Conservation (phyloP, 2,329 filamentous ascomycete genomes). For the Fusarium napiforme region DNA sequence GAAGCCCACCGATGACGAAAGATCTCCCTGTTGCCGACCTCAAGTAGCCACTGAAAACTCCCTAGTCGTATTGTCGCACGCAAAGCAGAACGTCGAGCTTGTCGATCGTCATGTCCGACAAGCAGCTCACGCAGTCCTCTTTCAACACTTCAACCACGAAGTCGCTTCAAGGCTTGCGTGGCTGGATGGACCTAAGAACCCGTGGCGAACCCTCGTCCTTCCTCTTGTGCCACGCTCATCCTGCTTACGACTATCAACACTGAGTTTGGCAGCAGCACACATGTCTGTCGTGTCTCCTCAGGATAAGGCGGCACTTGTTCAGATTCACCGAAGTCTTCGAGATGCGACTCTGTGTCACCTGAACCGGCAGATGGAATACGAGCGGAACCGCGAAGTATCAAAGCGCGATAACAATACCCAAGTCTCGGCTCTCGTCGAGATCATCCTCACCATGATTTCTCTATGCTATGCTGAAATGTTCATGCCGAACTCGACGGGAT, state of each 20-base stretch:
- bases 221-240: not conserved
- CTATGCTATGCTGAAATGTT: conserved; percentile 6
- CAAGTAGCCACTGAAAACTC: not conserved
- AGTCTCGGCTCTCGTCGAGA: not conserved
- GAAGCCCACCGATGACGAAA: too few species aligned
- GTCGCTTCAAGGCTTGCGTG: not conserved
- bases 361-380: not conserved
- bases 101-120: not conserved
- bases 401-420: not conserved
- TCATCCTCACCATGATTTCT: not conserved
- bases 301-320: not conserved
- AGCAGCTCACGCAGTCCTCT: not conserved
- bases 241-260: not conserved
- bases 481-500: not conserved
- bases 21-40: fast-evolving
- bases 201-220: not conserved
- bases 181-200: not conserved
- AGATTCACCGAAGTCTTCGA: not conserved
- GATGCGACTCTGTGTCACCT: not conserved
- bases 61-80: not conserved
- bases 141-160: not conserved
- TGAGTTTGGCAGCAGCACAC: not conserved
- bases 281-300: not conserved
- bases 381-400: not conserved
- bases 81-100: not conserved